A percentile compares a stretch with the other conserved stretches of the same genome.
These are phyloP conservation scores for Aspergillaceae sp. DNA, from an alignment of 2,329 filamentous ascomycete species.

Conservation along the genomic window DNA sequence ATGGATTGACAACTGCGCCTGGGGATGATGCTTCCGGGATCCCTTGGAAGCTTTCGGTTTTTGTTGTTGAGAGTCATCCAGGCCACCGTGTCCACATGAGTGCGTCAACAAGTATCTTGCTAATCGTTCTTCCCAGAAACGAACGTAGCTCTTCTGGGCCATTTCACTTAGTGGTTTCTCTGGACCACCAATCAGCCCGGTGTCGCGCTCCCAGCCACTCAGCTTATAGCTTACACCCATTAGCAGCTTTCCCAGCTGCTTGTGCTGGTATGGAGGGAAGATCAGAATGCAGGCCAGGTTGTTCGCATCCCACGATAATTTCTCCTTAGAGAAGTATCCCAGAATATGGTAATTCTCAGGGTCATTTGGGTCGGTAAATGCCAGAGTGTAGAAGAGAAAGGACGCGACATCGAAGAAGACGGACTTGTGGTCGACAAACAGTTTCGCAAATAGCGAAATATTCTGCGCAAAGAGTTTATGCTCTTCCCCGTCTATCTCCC, in stretches of 20 bases:
- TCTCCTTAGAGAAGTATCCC: conserved; percentile 99
- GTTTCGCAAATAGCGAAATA: conserved; percentile 88
- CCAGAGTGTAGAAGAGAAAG: conserved; percentile 90
- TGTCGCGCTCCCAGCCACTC: conserved; percentile 60
- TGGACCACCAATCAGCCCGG: conserved; percentile 71
- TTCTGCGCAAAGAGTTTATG: conserved; percentile 91
- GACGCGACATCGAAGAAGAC: conserved; percentile 94
- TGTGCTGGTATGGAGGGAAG: conserved; percentile 91
- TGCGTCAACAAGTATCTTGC: conserved; percentile 53
- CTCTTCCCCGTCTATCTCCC: conserved; percentile 85
- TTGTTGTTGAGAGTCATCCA: conserved; percentile 20
- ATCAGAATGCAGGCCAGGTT: conserved; percentile 94
- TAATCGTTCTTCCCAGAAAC: conserved; percentile 81
- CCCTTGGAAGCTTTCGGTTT: conserved; percentile 28
- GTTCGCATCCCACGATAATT: conserved; percentile 97
- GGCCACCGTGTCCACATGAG: conserved; percentile 15
- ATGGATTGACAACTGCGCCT: conserved; percentile 54
- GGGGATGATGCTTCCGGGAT: conserved; percentile 34
- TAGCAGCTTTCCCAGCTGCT: conserved; percentile 75
- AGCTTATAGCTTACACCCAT: conserved; percentile 94
- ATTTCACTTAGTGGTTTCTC: conserved; percentile 88
- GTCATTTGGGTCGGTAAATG: conserved; percentile 54
- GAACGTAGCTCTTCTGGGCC: conserved; percentile 70
- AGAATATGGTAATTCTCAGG: conserved; percentile 52
- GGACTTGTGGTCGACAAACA: conserved; percentile 96